Evolutionary conservation across 2,329 filamentous ascomycete species (phyloP), one percentile per base, ranked within the genome.

Genomic region (Trichothecium roseum): DNA sequence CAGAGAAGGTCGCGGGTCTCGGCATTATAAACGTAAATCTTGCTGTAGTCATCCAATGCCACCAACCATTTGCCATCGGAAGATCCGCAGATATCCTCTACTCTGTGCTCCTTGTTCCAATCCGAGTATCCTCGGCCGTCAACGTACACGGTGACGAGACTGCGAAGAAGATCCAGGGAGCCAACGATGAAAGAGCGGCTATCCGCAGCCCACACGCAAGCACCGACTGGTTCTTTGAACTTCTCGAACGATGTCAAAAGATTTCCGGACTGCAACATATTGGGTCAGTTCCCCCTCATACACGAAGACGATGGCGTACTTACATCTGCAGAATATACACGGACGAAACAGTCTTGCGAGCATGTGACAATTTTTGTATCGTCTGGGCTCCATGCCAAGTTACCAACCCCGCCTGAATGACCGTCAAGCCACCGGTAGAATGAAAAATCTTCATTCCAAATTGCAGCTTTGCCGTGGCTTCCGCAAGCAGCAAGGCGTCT

Each of bases 361-460:
- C 89, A 96, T 13, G 82, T 89, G 28, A 96, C 77, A 24, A 98
- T 68, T 60, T 84, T 84, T 1, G 72, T 72, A 58, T 94, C 85
- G 55, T 98, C 86, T 5, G 88, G 91, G 52, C 88, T 95, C 85
- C 91, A 98, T 2, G 84, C 71, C 4, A 94, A 62, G 49, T 88
- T 86, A 15, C 83, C 80, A 10, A 95, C 80, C 1, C 84, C 81
- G 3, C 63, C 63, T 2, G 74, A 68, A 47, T 93, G 84, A 4
- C 80, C 77, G 4, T 64, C 63, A 8, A 94, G 62, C 31, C 58
- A 68, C 37, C 78, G 70, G 4, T 83, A 49, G 7, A 83, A 62
- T 13, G 72, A 62, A 52, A 88, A 94, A 3, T 65, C 64, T 1
- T 84, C 81, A 37, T 93, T 81, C 63, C 91, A 96, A 38, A 98